Evolutionary conservation across 2,329 filamentous ascomycete genomes (phyloP).

Genomic region (Parascedosporium putredinis): DNA sequence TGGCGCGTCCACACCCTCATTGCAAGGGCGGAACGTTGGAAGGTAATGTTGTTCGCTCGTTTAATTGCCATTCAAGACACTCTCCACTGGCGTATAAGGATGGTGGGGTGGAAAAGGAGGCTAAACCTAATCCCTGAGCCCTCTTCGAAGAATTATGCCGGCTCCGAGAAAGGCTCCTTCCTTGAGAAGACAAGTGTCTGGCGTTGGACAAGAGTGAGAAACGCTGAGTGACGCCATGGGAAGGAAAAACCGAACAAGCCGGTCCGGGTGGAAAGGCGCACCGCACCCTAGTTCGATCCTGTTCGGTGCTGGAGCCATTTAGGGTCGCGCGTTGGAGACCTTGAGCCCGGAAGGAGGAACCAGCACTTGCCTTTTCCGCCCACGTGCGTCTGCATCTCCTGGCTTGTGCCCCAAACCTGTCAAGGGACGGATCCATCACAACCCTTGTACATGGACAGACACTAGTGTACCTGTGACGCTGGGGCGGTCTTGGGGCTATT

Average conservation of each 20-base stretch:
- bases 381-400: constrained; percentile 4
- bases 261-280: neutral
- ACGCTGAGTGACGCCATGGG: constrained; percentile 1
- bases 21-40: neutral
- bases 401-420: neutral
- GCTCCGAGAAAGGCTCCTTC: neutral
- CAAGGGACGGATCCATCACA: neutral
- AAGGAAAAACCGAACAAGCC: neutral
- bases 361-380: constrained; percentile 6
- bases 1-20: neutral
- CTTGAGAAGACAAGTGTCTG: neutral
- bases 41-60: neutral
- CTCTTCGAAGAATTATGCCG: neutral
- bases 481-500: neutral
- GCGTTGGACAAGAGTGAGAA: neutral
- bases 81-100: neutral
- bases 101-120: neutral
- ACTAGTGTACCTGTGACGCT: neutral
- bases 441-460: neutral
- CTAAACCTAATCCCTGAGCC: neutral
- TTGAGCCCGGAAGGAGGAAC: neutral
- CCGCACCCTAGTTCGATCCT: neutral
- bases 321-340: neutral
- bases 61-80: neutral
- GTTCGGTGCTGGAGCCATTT: neutral